These are phyloP conservation scores for Ligustrum vulgare DNA, from an alignment of 257 asterid species.

Conservation along the genomic window DNA sequence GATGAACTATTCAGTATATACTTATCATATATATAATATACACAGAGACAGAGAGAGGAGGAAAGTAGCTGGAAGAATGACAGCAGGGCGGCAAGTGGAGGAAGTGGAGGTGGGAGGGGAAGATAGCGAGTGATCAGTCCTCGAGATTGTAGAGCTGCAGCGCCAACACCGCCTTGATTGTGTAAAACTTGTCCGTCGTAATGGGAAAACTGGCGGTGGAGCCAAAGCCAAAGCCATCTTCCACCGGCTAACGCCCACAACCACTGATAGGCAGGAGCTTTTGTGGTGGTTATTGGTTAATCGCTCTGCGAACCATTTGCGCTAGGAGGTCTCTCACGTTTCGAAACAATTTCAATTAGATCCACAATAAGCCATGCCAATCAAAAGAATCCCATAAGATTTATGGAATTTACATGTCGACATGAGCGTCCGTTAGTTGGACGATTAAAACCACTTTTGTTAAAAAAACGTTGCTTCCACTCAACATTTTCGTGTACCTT, in stretches of 20 bases:
- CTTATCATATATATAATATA: background rate
- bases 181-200: conserved; percentile 16
- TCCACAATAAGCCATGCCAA: too few species aligned
- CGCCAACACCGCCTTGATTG: conserved; percentile 32
- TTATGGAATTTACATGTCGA: too few species aligned
- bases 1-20: background rate
- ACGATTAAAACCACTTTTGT: too few species aligned
- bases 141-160: conserved; percentile 46
- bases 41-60: conserved; percentile 11
- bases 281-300: background rate
- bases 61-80: conserved; percentile 75
- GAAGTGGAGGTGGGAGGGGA: conserved; percentile 36
- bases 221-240: conserved; percentile 60
- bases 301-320: background rate
- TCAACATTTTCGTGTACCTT: too few species aligned
- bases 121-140: conserved; percentile 28
- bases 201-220: conserved; percentile 36
- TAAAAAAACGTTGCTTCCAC: too few species aligned
- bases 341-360: background rate
- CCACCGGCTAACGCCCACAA: background rate
- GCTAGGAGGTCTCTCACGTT: background rate
- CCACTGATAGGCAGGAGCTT: background rate
- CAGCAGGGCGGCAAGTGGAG: conserved; percentile 74
- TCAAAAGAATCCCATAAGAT: too few species aligned
- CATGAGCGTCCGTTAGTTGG: too few species aligned